Evolutionary conservation across 2,329 filamentous ascomycete species (phyloP).

Genomic region (Cyanodermella asteris): DNA sequence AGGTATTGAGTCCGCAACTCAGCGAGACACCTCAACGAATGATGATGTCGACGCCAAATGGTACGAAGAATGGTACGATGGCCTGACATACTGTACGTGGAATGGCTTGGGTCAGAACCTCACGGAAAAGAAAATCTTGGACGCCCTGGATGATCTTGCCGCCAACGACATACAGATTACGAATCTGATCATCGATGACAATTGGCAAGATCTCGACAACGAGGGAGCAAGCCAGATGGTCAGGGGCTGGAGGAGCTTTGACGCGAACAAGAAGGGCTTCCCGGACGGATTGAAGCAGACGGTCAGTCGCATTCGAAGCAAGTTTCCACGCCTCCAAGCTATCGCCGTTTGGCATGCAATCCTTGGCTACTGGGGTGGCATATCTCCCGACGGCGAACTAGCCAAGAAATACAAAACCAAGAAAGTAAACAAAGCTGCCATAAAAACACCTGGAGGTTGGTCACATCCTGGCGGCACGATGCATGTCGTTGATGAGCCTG

Average conservation of each 20-base stretch:
- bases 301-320: constrained; percentile 44
- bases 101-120: constrained; percentile 72
- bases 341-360: constrained; percentile 91
- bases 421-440: constrained; percentile 30
- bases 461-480: constrained; percentile 39
- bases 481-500: constrained; percentile 49
- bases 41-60: constrained; percentile 38
- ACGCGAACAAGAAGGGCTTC: constrained; percentile 61
- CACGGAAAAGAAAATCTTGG: constrained; percentile 56
- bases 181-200: constrained; percentile 88
- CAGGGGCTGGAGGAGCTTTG: constrained; percentile 55
- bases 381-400: constrained; percentile 52
- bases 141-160: constrained; percentile 50
- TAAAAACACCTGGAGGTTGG: constrained; percentile 19
- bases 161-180: constrained; percentile 48
- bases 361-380: constrained; percentile 73
- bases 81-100: constrained; percentile 90
- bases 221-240: constrained; percentile 29
- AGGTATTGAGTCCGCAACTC: constrained; percentile 21
- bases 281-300: constrained; percentile 56
- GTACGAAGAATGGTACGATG: constrained; percentile 80
- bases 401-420: constrained; percentile 58
- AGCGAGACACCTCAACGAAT: too few relatives aligned
- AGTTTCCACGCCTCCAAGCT: constrained; percentile 53
- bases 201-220: constrained; percentile 63